Conservation (phyloP, 2,329 filamentous ascomycete genomes). For the Aspergillus flavus region DNA sequence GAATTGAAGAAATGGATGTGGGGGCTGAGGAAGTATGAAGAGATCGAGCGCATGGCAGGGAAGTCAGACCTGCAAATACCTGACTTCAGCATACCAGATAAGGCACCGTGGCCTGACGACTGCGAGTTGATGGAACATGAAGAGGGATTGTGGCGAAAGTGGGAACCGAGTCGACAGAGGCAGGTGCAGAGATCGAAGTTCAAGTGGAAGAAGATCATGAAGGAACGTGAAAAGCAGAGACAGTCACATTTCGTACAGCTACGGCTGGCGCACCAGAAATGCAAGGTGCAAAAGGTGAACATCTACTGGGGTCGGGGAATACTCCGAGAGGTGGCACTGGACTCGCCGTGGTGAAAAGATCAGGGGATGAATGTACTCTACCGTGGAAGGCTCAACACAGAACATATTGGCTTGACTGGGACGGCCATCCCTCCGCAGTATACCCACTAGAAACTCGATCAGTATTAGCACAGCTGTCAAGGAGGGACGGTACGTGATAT, state of each 20-base stretch:
- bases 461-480: background rate
- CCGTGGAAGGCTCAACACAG: background rate
- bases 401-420: background rate
- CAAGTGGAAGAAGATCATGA: slow-evolving; percentile 17
- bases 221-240: slow-evolving; percentile 14
- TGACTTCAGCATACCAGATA: background rate
- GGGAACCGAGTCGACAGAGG: slow-evolving; percentile 7
- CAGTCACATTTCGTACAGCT: background rate
- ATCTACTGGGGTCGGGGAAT: background rate
- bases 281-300: background rate
- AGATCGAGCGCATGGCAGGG: background rate
- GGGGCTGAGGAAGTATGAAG: background rate
- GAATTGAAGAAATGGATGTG: slow-evolving; percentile 27
- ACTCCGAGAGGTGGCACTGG: background rate
- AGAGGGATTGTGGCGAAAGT: slow-evolving; percentile 14
- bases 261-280: background rate
- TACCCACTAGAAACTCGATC: background rate
- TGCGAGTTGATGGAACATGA: slow-evolving; percentile 14
- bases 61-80: background rate
- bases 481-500: background rate
- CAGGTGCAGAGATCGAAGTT: slow-evolving; percentile 10
- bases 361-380: background rate
- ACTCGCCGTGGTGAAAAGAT: background rate
- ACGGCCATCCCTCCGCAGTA: background rate
- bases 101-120: slow-evolving; percentile 6